Evolutionary conservation across 1,284 basidiomycete species (phyloP), one percentile per base, ranked within the genome.

Genomic region (Sphagnurus paluster): DNA sequence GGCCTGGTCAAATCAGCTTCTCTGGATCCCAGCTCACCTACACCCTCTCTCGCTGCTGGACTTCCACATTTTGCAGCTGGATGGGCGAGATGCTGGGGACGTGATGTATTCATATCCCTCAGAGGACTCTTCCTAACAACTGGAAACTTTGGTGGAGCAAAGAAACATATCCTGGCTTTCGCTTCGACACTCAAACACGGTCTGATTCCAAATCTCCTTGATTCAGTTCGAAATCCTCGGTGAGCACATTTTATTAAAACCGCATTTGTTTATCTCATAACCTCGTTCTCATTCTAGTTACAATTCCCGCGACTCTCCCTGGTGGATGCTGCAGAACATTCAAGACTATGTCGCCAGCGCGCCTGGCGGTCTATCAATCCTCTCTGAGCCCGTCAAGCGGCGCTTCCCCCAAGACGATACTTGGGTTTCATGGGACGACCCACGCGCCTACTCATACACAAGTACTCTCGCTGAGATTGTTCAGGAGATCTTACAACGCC

Each of bases 311-410:
- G 92, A 94, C 61, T 90, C 89, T 5, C 91, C 93, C 21, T 97
- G 94, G 96, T 99, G 94, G 91, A 97, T 98, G 88, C 68, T 98
- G 47, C 96, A 99, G 65, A 97, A 92, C 61, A 96, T 98, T 47
- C 96, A 98, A 63, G 94, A 98, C 67, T 98, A 98, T 65, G 85
- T 83, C 30, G 74, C 73, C 48, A 87, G 81, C 68, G 91, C 90
- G 1, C 93, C 95, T 0, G 86, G 93, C 53, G 96, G 97, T 2
- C 64, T 90, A 26, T 71, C 82, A 0, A 79, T 99, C 46, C 79
- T 99, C 32, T 75, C 81, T 1, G 93, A 96, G 60, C 71, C 75
- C 2, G 87, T 98, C 46, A 91, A 86, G 63, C 82, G 96, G 19
- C 84, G 96, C 21, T 99, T 99, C 77, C 96, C 96, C 0, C 77